Evolutionary conservation across 345 rosid genomes (phyloP).

Genomic region (Orychophragmus violaceus): DNA sequence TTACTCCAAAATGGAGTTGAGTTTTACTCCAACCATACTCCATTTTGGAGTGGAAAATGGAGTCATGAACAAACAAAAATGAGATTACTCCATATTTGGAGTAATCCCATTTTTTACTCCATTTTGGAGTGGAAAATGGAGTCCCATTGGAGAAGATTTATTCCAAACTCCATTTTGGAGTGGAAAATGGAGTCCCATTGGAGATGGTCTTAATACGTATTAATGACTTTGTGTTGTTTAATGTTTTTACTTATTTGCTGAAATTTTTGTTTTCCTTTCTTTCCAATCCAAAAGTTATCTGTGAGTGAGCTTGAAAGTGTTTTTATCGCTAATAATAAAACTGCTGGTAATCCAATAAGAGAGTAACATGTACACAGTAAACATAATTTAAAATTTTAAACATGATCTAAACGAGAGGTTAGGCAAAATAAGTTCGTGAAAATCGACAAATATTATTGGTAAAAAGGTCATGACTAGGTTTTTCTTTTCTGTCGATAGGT

Average conservation of each 20-base stretch:
- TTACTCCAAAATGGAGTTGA: too few species aligned
- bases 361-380: not conserved
- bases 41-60: too few species aligned
- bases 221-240: not conserved
- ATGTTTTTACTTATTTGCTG: not conserved
- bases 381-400: not conserved
- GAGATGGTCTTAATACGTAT: too few species aligned
- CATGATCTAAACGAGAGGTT: not conserved
- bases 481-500: constrained; percentile 12
- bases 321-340: not conserved
- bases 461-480: constrained; percentile 31
- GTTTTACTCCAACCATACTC: too few species aligned
- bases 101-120: too few species aligned
- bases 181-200: too few species aligned
- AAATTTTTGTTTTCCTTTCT: not conserved
- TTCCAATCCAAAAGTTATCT: not conserved
- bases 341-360: not conserved
- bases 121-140: too few species aligned
- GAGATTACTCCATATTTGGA: too few species aligned
- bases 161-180: too few species aligned
- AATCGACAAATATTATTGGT: not conserved
- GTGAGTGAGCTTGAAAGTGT: not conserved
- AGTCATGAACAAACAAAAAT: too few species aligned
- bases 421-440: constrained; percentile 2
- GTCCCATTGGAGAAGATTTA: too few species aligned